These are phyloP conservation scores for Petunia axillaris DNA, from an alignment of 257 asterid genomes.

Conservation along the genomic window DNA sequence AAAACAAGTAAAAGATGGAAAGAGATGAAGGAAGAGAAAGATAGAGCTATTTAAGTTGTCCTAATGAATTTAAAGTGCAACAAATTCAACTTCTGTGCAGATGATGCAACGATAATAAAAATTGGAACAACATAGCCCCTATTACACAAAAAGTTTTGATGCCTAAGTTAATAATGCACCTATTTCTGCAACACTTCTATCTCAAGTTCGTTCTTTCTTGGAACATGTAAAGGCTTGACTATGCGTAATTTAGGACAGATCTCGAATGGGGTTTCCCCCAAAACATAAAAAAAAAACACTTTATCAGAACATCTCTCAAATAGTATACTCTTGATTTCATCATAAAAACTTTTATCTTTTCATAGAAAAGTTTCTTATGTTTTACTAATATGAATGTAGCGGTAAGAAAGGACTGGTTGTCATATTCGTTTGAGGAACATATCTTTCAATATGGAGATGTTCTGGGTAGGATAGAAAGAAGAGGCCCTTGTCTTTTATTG, in stretches of 20 bases:
- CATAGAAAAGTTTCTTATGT: no score
- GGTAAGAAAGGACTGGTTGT: no score
- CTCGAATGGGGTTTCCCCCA: no score
- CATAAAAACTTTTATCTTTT: no score
- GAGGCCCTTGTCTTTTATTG: neutral
- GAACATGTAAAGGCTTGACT: no score
- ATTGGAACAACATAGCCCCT: conserved; percentile 1
- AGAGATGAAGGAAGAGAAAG: neutral
- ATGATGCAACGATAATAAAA: conserved; percentile 16
- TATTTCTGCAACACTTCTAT: neutral
- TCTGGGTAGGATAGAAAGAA: neutral
- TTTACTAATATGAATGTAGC: no score
- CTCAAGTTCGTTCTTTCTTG: neutral
- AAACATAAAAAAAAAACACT: no score
- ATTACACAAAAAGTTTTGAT: neutral
- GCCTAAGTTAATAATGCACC: neutral
- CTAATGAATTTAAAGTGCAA: neutral
- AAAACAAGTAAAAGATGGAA: neutral
- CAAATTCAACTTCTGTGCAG: neutral
- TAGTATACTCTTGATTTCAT: no score
- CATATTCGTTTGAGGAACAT: no score
- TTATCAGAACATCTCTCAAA: no score
- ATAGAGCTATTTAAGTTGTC: neutral
- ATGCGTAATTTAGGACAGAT: no score
- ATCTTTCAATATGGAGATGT: neutral